These are phyloP conservation scores for Cetraspora pellucida DNA, from an alignment of 192 early-diverging fungal species.

Conservation along the genomic window DNA sequence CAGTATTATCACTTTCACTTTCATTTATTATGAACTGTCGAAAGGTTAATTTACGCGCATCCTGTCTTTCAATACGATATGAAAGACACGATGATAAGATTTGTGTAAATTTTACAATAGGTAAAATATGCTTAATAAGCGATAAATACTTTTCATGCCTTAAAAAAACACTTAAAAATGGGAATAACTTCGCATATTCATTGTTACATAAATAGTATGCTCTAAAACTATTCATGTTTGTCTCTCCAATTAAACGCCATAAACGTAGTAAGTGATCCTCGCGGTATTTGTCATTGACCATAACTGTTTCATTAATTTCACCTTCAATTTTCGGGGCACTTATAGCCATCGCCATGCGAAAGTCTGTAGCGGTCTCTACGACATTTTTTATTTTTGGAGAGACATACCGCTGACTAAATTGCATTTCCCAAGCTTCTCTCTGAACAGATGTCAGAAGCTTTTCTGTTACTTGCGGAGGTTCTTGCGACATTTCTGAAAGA, in stretches of 20 bases:
- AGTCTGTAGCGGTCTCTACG: not conserved
- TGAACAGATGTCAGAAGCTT: not conserved
- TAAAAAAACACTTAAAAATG: constrained; percentile 28
- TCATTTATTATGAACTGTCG: constrained; percentile 2
- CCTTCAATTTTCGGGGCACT: not conserved
- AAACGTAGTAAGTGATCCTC: not conserved
- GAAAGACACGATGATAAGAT: constrained; percentile 7
- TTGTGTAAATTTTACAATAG: constrained; percentile 29
- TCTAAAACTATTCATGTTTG: not conserved
- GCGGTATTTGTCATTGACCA: constrained; percentile 12
- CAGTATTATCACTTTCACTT: not conserved
- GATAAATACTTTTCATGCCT: constrained; percentile 15
- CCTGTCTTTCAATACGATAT: constrained; percentile 18
- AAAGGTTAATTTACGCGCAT: constrained; percentile 10
- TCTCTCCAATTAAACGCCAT: constrained; percentile 11
- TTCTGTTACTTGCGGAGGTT: not conserved
- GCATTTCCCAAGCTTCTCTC: constrained; percentile 25
- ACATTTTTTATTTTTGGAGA: constrained; percentile 22
- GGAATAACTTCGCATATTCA: not conserved
- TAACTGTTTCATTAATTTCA: constrained; percentile 26
- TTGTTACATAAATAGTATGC: constrained; percentile 27
- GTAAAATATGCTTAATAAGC: not conserved
- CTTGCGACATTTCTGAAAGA: constrained; percentile 6
- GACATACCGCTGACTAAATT: constrained; percentile 14
- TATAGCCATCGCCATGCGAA: constrained; percentile 8